Evolutionary conservation across 441 rosid genomes (phyloP), one percentile per base, ranked within the genome.

Genomic region (Raphanus hybrid): DNA sequence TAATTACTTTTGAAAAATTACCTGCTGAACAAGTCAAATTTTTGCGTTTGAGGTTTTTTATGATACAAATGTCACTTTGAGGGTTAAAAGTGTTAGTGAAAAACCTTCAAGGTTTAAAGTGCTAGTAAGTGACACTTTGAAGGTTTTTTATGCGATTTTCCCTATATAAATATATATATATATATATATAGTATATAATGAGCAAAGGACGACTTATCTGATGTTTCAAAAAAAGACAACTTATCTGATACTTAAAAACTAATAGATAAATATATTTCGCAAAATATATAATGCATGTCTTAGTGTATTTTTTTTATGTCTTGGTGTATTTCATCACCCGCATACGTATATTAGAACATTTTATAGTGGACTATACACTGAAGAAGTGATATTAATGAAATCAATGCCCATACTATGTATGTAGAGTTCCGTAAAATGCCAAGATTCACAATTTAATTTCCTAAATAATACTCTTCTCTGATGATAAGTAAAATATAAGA

Each of bases 171-270:
- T 26, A 8, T 72, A 78, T 61, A 73, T 73, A 67, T 26, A 8
- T 72, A 78, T 61, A 23, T 23, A 23, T 23, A 23, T 23, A 23
- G 26, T 73, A 67, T 26, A 8, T 72, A 62, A 52, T 78, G 54
- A 69, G 41, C 70, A 73, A 50, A 61, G 62, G 61, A 78, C 67
- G 67, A 67, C 59, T 50, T 60, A 70, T 52, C 45, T 69, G 59
- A 41, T 67, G 26, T 23, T 23, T 23, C 26, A 23, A 23, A 23
- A 72, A 45, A 61, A 67, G 61, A 78, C 67, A 73, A 67, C 59
- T 50, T 60, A 70, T 52, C 45, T 69, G 59, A 41, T 67, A 67
- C 67, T 35, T 71, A 3, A 48, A 67, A 48, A 78, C 45, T 41
- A 54, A 54, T 1, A 39, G 61, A 57, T 57, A 27, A 26, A 27